A percentile compares a stretch with the other conserved stretches of the same genome.
Evolutionary conservation across 1,284 basidiomycete genomes (phyloP).

Genomic region (Schizophyllum commune): DNA sequence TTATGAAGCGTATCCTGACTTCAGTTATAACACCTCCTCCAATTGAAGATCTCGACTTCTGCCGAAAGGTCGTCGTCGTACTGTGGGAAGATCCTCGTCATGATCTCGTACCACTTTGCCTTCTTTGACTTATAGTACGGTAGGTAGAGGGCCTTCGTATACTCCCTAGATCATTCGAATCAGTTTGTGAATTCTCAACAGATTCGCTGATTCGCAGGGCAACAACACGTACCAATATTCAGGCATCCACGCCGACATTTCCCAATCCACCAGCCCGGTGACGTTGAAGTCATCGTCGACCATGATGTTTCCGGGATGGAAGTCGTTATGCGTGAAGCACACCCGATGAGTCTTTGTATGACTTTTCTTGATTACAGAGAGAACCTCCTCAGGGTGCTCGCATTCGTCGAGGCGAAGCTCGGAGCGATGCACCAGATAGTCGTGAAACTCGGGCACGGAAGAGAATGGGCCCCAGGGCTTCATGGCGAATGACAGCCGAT

Average conservation of each 20-base stretch:
- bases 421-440: not conserved
- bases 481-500: not conserved
- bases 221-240: conserved; percentile 11
- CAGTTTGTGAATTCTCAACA: not conserved
- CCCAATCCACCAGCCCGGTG: conserved; percentile 14
- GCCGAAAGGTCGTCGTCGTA: not conserved
- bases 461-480: not conserved
- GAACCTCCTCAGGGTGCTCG: not conserved
- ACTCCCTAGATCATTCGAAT: not conserved
- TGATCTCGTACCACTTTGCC: conserved; percentile 3
- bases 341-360: conserved; percentile 4
- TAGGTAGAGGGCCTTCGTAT: conserved; percentile 2
- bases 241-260: conserved; percentile 12
- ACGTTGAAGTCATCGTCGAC: conserved; percentile 7
- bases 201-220: not conserved
- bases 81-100: conserved; percentile 2
- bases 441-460: not conserved
- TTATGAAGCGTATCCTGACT: no score
- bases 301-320: conserved; percentile 11
- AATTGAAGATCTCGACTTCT: not conserved
- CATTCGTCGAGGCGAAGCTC: not conserved
- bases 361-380: not conserved
- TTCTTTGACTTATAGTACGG: conserved; percentile 1
- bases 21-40: not conserved
- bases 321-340: conserved; percentile 12